phyloP scores from a whole-genome alignment of 768 basidiomycete species.

The Steccherinum ochraceum region DNA sequence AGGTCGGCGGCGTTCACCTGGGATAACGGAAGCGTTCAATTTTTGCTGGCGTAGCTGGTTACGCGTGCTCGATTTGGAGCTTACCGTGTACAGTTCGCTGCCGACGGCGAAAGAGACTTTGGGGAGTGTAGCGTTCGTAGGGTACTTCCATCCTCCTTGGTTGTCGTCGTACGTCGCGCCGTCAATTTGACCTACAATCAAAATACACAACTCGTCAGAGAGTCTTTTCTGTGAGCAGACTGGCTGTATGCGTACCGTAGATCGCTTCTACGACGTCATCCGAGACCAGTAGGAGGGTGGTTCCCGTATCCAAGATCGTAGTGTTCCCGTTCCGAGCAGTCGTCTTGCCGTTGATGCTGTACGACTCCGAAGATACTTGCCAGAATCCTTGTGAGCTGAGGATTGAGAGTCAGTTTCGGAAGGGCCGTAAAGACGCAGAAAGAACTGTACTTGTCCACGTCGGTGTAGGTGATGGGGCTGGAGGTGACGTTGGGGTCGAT shows the following conservation, averaged over 20 bases:
- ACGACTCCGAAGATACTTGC: conserved; percentile 27
- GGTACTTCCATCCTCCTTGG: conserved; percentile 33
- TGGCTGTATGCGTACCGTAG: conserved; percentile 22
- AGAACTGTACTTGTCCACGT: conserved; percentile 19
- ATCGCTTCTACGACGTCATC: conserved; percentile 26
- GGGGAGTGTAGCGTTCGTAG: conserved; percentile 24
- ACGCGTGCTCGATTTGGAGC: neutral
- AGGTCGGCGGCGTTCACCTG: conserved; percentile 19
- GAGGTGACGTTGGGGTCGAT: conserved; percentile 28
- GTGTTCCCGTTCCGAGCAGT: conserved; percentile 24
- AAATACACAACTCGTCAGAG: conserved; percentile 12
- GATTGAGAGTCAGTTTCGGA: conserved; percentile 1
- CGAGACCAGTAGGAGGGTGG: conserved; percentile 24
- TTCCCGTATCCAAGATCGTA: conserved; percentile 34
- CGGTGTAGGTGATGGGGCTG: conserved; percentile 21
- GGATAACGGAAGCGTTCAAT: too few species aligned
- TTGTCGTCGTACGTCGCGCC: conserved; percentile 28
- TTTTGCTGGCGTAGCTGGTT: neutral
- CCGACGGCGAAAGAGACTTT: conserved; percentile 29
- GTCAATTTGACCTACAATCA: conserved; percentile 24
- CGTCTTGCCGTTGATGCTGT: conserved; percentile 19
- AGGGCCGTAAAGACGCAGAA: neutral
- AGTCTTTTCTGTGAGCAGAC: neutral
- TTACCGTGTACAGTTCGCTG: conserved; percentile 23
- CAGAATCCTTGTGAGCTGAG: conserved; percentile 32